A percentile compares a stretch with the other conserved stretches of the same genome.
Evolutionary conservation across 257 asterid genomes (phyloP).

Genomic region (Primulina eburnea): DNA sequence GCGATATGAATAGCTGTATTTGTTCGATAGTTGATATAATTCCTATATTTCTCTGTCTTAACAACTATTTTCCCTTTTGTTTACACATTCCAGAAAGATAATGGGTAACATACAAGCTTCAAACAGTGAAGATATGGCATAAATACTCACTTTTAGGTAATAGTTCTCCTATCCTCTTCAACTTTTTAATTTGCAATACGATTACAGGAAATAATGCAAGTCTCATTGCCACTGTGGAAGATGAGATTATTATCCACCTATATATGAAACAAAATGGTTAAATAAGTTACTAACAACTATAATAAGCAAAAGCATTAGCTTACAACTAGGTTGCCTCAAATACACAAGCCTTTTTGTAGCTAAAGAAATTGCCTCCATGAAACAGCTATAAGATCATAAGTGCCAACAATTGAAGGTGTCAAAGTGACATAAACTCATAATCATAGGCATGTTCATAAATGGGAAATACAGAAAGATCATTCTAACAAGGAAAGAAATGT

Average conservation of each 20-base stretch:
- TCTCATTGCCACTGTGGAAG: slow-evolving; percentile 69
- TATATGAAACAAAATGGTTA: slow-evolving; percentile 32
- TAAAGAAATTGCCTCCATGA: not conserved
- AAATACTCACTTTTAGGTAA: slow-evolving; percentile 71
- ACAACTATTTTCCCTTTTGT: not conserved
- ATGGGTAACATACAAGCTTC: slow-evolving; percentile 5
- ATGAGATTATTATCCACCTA: slow-evolving; percentile 85
- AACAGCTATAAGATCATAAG: not conserved
- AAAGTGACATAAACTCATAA: not conserved
- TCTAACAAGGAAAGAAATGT: not conserved
- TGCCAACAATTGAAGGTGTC: not conserved
- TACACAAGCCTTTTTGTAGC: not conserved
- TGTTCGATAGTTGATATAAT: not conserved
- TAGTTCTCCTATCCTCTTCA: slow-evolving; percentile 56
- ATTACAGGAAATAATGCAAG: slow-evolving; percentile 58
- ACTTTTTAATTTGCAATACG: slow-evolving; percentile 68
- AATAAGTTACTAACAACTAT: slow-evolving; percentile 12
- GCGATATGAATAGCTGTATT: not conserved
- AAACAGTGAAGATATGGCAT: slow-evolving; percentile 13
- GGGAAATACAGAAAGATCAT: not conserved
- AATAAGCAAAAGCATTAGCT: not conserved
- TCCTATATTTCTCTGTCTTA: no score
- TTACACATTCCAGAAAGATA: not conserved
- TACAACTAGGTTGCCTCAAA: slow-evolving; percentile 1
- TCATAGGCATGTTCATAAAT: not conserved